Conservation (phyloP, 768 basidiomycete genomes). For the Auricularia auricula-judae region DNA sequence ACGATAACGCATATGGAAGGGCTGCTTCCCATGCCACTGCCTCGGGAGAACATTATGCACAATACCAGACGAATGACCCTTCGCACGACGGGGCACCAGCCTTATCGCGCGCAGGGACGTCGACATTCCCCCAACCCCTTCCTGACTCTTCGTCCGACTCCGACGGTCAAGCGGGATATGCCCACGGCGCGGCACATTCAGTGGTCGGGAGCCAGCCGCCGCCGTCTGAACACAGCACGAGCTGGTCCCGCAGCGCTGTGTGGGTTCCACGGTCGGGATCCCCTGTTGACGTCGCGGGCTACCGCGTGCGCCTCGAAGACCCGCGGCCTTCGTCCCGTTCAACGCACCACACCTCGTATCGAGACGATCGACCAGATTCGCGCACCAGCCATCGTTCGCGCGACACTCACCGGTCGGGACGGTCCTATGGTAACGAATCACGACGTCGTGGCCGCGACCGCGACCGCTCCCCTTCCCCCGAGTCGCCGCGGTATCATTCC, state of each 20-base stretch:
- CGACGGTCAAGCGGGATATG: too few species aligned
- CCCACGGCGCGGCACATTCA: too few species aligned
- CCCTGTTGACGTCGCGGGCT: background rate
- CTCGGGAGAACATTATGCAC: too few species aligned
- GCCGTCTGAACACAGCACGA: background rate
- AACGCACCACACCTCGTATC: background rate
- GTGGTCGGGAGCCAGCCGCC: background rate
- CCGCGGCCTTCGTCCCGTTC: background rate
- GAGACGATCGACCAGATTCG: background rate
- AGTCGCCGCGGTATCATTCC: background rate
- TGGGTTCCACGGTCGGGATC: background rate
- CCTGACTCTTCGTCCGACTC: too few species aligned
- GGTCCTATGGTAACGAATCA: too few species aligned
- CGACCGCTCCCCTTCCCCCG: background rate
- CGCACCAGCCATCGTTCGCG: background rate
- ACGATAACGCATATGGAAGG: too few species aligned
- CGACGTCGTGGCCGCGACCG: background rate
- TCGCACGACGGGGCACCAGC: too few species aligned
- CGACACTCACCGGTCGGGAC: background rate
- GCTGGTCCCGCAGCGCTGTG: background rate
- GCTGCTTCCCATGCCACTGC: too few species aligned
- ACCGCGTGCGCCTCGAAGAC: background rate
- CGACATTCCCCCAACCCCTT: too few species aligned
- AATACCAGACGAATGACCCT: too few species aligned
- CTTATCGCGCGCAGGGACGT: too few species aligned